Evolutionary conservation across 106 monocot genomes (phyloP).

Genomic region (Acorus calamus): DNA sequence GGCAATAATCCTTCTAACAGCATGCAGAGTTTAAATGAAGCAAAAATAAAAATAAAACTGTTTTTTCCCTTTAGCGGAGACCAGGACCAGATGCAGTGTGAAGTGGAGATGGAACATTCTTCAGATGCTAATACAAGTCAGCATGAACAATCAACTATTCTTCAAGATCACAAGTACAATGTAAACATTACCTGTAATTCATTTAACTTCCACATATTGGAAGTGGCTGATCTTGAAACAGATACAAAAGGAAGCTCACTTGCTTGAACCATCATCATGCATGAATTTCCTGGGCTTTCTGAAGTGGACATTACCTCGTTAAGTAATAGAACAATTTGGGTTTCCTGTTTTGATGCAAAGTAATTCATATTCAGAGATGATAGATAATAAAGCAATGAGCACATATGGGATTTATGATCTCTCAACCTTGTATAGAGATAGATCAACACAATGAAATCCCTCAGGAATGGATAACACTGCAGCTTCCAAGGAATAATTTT

Average conservation of each 20-base stretch:
- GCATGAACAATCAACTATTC: too few species aligned
- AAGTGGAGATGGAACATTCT: neutral
- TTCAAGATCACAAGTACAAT: too few species aligned
- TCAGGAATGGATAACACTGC: slow-evolving; percentile 58
- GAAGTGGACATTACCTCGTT: slow-evolving; percentile 36
- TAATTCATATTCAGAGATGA: neutral
- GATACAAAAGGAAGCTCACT: slow-evolving; percentile 42
- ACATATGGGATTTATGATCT: neutral
- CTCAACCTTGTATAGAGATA: slow-evolving; percentile 79
- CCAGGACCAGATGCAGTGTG: neutral
- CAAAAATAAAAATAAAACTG: too few species aligned
- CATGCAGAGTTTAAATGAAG: too few species aligned
- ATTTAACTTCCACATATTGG: slow-evolving; percentile 40
- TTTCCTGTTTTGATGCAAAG: slow-evolving; percentile 47
- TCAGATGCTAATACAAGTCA: neutral
- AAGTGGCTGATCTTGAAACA: slow-evolving; percentile 25
- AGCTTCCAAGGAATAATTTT: slow-evolving; percentile 23
- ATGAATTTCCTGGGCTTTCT: slow-evolving; percentile 49
- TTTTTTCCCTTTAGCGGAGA: too few species aligned
- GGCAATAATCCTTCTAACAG: too few species aligned
- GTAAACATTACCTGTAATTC: slow-evolving; percentile 41
- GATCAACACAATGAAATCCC: slow-evolving; percentile 63
- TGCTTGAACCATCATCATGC: slow-evolving; percentile 70
- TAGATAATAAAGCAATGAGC: neutral
- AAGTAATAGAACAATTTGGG: slow-evolving; percentile 68